Base-by-base conservation (phyloP, 331 rosid species). In the Malus hybrid region DNA sequence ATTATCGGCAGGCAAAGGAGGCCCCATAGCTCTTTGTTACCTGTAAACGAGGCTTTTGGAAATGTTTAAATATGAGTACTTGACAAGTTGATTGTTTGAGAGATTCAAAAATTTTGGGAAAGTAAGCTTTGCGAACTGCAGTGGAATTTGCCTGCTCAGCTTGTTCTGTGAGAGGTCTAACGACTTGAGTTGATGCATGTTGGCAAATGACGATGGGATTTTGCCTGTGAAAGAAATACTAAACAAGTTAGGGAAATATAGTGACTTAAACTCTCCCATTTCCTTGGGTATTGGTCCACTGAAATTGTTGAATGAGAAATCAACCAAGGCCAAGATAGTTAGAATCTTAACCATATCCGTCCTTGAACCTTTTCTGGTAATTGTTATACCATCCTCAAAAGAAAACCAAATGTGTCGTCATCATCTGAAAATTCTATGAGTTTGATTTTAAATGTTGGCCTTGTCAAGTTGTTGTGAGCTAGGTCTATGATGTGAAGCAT, bases 401-500 rank as follows among this genome's bases (percentile, higher is more conserved):
- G 29, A 28, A 28, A 28, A 28, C 29, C 29, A 28, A 28, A 28
- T 0, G 33, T 32, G 34, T 32, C 6, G 34, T 32, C 6, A 32
- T 32, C 44, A 39, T 39, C 46, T 39, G 12, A 39, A 39, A 39
- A 39, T 39, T 39, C 46, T 39, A 10, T 39, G 46, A 39, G 12
- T 9, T 39, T 39, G 12, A 39, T 39, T 39, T 39, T 9, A 39
- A 39, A 39, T 39, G 3, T 39, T 2, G 46, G 44, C 44, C 12
- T 9, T 8, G 44, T 36, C 44, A 92, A 87, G 8, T 74, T 42
- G 84, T 91, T 91, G 52, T 65, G 69, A 19, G 96, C 84, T 8
- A 90, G 6, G 80, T 90, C 96, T 15, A 85, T 78, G 67, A 90
- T 90, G 27, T 88, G 96, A 65, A 90, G 89, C 82, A 6, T 79